Percentiles rank a stretch among this genome's conserved stretches.
Evolutionary conservation across 1,284 basidiomycete species (phyloP).

Genomic region (Cryptococcus sp.): DNA sequence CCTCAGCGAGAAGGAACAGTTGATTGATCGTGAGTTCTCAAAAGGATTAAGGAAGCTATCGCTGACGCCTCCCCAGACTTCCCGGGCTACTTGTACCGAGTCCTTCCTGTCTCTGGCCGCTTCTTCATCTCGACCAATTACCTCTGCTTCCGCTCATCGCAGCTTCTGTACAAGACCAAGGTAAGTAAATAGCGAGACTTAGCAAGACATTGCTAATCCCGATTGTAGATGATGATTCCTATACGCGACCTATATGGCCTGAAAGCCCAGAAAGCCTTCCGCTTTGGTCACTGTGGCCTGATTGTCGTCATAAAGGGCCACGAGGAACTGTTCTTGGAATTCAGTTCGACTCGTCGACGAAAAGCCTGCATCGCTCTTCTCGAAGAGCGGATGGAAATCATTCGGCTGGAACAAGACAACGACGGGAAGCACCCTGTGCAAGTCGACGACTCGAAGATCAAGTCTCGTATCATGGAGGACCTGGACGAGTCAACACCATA

Average conservation of each 20-base stretch:
- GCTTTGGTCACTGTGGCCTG: constrained; percentile 84
- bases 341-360: constrained; percentile 73
- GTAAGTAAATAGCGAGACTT: constrained; percentile 54
- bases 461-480: constrained; percentile 47
- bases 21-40: constrained; percentile 73
- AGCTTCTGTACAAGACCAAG: constrained; percentile 73
- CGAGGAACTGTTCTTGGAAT: constrained; percentile 96
- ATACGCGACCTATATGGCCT: constrained; percentile 81
- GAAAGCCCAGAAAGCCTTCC: constrained; percentile 82
- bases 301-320: constrained; percentile 90
- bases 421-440: constrained; percentile 1
- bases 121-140: constrained; percentile 84
- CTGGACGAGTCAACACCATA: constrained; percentile 31
- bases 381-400: constrained; percentile 75
- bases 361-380: constrained; percentile 73
- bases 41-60: not conserved
- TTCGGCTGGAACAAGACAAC: constrained; percentile 52
- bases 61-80: constrained; percentile 62
- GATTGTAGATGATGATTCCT: constrained; percentile 85
- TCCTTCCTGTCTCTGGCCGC: constrained; percentile 80
- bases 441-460: constrained; percentile 16
- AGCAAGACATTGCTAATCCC: constrained; percentile 2
- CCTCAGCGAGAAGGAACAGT: constrained; percentile 78
- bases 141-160: constrained; percentile 85
- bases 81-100: constrained; percentile 79